Conservation (phyloP, 768 basidiomycete genomes). For the Lactarius sanguifluus region DNA sequence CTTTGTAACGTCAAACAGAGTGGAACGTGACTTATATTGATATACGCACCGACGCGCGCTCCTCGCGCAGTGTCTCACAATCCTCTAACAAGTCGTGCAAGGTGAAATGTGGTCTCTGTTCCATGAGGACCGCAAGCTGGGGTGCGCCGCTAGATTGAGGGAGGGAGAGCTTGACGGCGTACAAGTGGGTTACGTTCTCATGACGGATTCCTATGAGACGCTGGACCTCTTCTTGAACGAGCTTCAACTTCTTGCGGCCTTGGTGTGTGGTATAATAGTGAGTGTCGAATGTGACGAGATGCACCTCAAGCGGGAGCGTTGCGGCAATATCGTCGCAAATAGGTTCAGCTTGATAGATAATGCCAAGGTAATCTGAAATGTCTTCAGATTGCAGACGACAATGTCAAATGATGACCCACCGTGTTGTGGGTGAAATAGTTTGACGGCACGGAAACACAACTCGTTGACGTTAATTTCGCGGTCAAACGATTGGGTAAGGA, state of each 20-base stretch:
- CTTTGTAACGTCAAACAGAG: constrained; percentile 37
- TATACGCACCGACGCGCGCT: constrained; percentile 58
- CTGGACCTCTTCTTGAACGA: constrained; percentile 65
- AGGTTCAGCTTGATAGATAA: constrained; percentile 71
- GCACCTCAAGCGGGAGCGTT: constrained; percentile 65
- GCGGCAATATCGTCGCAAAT: constrained; percentile 61
- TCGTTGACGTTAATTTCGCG: constrained; percentile 58
- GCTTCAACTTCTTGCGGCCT: constrained; percentile 71
- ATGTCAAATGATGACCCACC: constrained; percentile 41
- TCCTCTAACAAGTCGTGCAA: constrained; percentile 76
- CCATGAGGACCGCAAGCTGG: constrained; percentile 65
- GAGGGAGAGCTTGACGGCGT: constrained; percentile 62
- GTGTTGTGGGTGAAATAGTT: constrained; percentile 67
- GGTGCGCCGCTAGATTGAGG: constrained; percentile 51
- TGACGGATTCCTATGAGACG: constrained; percentile 59
- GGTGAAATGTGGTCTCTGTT: constrained; percentile 64
- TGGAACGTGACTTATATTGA: constrained; percentile 14
- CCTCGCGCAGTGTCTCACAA: constrained; percentile 69
- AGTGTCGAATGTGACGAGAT: constrained; percentile 63
- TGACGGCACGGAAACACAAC: constrained; percentile 61
- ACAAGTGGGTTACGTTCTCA: constrained; percentile 61
- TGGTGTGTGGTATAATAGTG: constrained; percentile 67
- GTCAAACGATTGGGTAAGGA: constrained; percentile 59
- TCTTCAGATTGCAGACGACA: constrained; percentile 6
- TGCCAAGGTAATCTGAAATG: constrained; percentile 59